Evolutionary conservation across 2,329 filamentous ascomycete species (phyloP).

Genomic region (Oidium heveae): DNA sequence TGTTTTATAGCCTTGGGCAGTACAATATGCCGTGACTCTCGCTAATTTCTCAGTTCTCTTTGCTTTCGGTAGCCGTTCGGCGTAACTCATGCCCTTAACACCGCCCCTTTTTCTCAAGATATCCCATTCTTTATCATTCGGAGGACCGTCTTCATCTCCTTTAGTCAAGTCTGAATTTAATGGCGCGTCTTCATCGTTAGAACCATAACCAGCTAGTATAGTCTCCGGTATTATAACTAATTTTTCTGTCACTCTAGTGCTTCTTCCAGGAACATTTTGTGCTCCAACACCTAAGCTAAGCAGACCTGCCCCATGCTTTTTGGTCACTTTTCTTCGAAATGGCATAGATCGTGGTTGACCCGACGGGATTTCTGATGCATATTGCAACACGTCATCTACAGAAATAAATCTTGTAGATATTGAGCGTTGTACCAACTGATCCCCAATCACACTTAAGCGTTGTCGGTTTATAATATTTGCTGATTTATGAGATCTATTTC

Average conservation of each 20-base stretch:
- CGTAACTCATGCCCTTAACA: slow-evolving; percentile 62
- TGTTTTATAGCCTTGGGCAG: slow-evolving; percentile 79
- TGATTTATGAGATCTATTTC: slow-evolving; percentile 19
- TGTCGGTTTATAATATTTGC: slow-evolving; percentile 13
- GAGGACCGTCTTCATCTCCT: slow-evolving; percentile 38
- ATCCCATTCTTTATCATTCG: slow-evolving; percentile 42
- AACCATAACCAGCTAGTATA: slow-evolving; percentile 30
- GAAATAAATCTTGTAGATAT: slow-evolving; percentile 50
- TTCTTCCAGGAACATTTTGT: slow-evolving; percentile 49
- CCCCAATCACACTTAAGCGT: slow-evolving; percentile 12
- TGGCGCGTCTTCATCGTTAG: slow-evolving; percentile 28
- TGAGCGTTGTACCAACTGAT: slow-evolving; percentile 13
- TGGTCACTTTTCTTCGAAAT: slow-evolving; percentile 21
- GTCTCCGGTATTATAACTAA: slow-evolving; percentile 79
- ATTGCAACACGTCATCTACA: slow-evolving; percentile 86
- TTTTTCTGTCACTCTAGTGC: slow-evolving; percentile 88
- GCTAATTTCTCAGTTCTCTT: slow-evolving; percentile 70
- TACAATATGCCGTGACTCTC: slow-evolving; percentile 86
- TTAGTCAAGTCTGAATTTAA: slow-evolving; percentile 18
- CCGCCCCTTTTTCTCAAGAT: slow-evolving; percentile 35
- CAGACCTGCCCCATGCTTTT: slow-evolving; percentile 22
- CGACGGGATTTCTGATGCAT: slow-evolving; percentile 84
- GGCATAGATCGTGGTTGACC: slow-evolving; percentile 59
- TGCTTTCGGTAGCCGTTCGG: slow-evolving; percentile 73
- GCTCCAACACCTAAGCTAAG: slow-evolving; percentile 16